Base-by-base conservation (phyloP, 2,329 filamentous ascomycete species). In the Clathrospora elynae region DNA sequence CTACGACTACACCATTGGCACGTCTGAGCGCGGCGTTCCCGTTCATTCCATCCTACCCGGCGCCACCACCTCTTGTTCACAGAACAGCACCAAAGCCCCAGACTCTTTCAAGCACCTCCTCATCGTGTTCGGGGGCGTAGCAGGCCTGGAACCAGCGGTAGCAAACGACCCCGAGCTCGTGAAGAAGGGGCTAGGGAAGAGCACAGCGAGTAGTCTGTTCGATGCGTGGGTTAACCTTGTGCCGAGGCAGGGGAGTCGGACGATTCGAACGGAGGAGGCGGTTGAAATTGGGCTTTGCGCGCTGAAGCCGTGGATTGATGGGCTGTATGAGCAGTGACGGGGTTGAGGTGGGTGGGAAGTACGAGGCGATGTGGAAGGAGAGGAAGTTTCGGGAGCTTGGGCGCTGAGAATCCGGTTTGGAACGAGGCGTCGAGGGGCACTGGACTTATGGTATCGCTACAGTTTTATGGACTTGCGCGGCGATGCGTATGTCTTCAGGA, bases 141-240 rank as follows among this genome's bases (percentile, higher is more conserved):
- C 86, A 20, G 89, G 90, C 1, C 74, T 95, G 10, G 90, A 95
- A 65, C 85, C 81, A 38, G 88, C 88, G 0, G 82, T 88, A 2
- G 78, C 78, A 43, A 81, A 79, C 14, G 83, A 88, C 57, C 67
- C 70, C 1, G 79, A 82, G 46, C 59, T 90, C 22, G 73, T 73
- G 34, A 75, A 74, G 30, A 83, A 84, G 66, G 85, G 83, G 0
- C 80, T 92, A 10, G 75, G 77, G 5, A 83, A 84, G 22, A 75
- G 76, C 16, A 83, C 82, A 49, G 85, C 84, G 6, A 80, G 77
- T 53, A 82, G 88, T 53, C 66, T 92, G 35, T 95, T 95, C 65
- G 90, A 95, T 68, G 78, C 85, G 55, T 95, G 88, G 88, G 77
- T 95, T 12, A 88, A 95, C 67, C 78, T 93, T 30, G 76, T 90